A percentile compares a stretch with the other conserved stretches of the same genome.
Conservation (phyloP, 2,329 filamentous ascomycete genomes). For the Colletotrichum siamense region DNA sequence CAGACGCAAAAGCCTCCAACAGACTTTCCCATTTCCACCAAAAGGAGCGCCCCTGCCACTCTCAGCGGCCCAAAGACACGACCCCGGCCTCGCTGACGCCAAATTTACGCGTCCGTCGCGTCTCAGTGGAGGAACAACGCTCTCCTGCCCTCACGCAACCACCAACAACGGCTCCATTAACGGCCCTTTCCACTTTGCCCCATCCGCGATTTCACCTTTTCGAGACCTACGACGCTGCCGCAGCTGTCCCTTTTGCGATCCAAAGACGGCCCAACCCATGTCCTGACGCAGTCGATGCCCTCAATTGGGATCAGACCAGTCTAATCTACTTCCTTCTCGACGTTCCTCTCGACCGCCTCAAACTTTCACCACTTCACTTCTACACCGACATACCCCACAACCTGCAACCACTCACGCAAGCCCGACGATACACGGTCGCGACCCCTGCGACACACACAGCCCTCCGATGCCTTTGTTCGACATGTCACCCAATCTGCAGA, state of each 20-base stretch:
- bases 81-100: constrained; percentile 29
- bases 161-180: neutral
- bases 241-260: neutral
- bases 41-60: neutral
- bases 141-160: neutral
- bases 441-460: neutral
- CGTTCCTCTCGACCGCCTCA: neutral
- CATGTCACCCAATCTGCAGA: constrained; percentile 52
- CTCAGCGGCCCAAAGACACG: neutral
- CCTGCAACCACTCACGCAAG: neutral
- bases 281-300: neutral
- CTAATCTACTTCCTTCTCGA: neutral
- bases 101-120: constrained; percentile 38
- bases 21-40: neutral
- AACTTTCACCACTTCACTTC: neutral
- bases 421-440: neutral
- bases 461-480: constrained; percentile 52
- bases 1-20: neutral
- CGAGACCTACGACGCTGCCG: neutral
- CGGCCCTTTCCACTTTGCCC: neutral
- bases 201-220: neutral
- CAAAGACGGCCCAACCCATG: neutral
- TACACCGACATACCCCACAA: neutral
- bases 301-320: neutral
- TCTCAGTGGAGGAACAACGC: constrained; percentile 20